These are phyloP conservation scores for Silene latifolia DNA, from an alignment of 148 eudicot species.

Conservation along the genomic window DNA sequence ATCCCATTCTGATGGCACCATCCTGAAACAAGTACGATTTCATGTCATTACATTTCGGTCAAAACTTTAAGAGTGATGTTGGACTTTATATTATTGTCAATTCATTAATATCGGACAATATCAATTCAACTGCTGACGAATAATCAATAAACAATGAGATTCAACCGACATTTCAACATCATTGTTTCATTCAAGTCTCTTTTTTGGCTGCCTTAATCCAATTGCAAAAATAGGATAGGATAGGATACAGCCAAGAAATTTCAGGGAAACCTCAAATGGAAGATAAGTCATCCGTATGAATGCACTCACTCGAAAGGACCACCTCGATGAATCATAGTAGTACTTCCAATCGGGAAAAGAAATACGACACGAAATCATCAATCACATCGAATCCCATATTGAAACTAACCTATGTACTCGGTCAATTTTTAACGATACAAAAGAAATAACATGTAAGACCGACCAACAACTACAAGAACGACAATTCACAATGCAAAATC, in stretches of 20 bases:
- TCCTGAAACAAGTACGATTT: conserved; percentile 35
- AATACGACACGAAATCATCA: background rate
- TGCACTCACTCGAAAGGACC: background rate
- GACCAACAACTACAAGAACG: too few relatives aligned
- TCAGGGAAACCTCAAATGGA: too few relatives aligned
- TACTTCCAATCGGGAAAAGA: too few relatives aligned
- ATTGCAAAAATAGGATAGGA: background rate
- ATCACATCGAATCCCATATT: background rate
- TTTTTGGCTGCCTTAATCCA: background rate
- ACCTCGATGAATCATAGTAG: background rate
- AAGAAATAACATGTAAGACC: too few relatives aligned
- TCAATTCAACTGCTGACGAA: background rate
- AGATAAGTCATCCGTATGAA: background rate
- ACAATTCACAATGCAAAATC: background rate
- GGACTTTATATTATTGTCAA: background rate
- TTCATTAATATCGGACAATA: background rate
- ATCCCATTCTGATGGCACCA: conserved; percentile 82
- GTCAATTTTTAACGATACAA: too few relatives aligned
- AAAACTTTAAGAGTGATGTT: background rate
- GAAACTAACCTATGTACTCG: background rate
- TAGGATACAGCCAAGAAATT: too few relatives aligned
- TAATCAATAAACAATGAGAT: background rate
- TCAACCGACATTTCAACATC: background rate
- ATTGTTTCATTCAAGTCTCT: background rate
- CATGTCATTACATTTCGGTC: background rate